phyloP scores from a whole-genome alignment of 1,139 yeast species.

The Geotrichum europaeum region DNA sequence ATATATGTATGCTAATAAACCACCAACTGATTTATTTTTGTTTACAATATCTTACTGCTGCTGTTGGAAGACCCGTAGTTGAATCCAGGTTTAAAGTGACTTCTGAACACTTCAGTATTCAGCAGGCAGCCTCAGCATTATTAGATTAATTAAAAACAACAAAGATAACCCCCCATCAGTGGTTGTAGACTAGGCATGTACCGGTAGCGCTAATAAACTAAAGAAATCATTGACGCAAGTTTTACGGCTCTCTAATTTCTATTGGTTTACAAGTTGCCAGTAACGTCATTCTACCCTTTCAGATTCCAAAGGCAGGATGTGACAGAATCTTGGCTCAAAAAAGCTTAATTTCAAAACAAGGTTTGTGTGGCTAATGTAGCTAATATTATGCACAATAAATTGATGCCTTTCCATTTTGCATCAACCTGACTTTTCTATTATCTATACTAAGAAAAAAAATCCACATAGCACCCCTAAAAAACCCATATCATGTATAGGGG shows the following conservation, averaged over 20 bases:
- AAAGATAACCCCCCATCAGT: neutral
- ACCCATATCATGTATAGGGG: neutral
- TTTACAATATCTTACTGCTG: no score
- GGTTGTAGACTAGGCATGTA: neutral
- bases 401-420: neutral
- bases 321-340: neutral
- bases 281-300: neutral
- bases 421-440: neutral
- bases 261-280: neutral
- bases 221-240: neutral
- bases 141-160: neutral
- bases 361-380: neutral
- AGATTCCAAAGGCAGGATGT: neutral
- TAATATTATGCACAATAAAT: neutral
- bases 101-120: no score
- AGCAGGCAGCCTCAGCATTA: no score
- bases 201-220: neutral
- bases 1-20: neutral
- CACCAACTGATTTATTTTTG: neutral
- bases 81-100: no score
- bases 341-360: neutral
- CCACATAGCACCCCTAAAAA: neutral
- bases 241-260: neutral
- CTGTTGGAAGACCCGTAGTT: no score
- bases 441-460: neutral